A percentile compares a stretch with the other conserved stretches of the same genome.
These are phyloP conservation scores for Chlorella sorokiniana DNA, from an alignment of 139 green algal genomes.

Conservation along the genomic window DNA sequence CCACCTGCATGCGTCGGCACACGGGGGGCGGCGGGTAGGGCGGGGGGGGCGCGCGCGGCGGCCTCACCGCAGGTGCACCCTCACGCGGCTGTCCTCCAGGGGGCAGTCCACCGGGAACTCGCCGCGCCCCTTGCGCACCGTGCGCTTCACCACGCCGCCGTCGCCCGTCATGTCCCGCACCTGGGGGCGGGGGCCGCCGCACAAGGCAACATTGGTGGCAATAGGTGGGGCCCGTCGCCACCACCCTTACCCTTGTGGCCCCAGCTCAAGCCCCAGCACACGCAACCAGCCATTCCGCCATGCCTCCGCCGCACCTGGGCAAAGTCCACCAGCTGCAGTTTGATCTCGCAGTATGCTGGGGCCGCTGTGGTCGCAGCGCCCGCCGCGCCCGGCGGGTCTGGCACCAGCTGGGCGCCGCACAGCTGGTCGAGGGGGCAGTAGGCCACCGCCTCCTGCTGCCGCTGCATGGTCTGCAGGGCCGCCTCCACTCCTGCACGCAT, in stretches of 20 bases:
- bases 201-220: no score
- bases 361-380: background rate
- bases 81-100: conserved; percentile 75
- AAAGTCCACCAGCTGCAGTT: conserved; percentile 59
- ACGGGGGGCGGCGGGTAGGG: no score
- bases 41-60: background rate
- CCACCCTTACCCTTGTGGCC: no score
- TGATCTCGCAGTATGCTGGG: background rate
- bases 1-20: no score
- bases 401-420: conserved; percentile 1
- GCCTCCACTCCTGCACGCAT: conserved; percentile 22
- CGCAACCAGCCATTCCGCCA: background rate
- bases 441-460: conserved; percentile 32
- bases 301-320: conserved; percentile 48
- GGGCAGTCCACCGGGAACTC: conserved; percentile 88
- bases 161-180: conserved; percentile 81
- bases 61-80: conserved; percentile 55
- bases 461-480: conserved; percentile 30
- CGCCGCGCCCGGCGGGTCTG: background rate
- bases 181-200: conserved; percentile 37
- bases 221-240: no score
- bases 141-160: conserved; percentile 72
- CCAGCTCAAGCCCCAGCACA: background rate
- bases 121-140: conserved; percentile 63
- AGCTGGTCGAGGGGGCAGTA: conserved; percentile 18